phyloP scores from a whole-genome alignment of 352 stramenopile species.

The Thalassiosira allenii region DNA sequence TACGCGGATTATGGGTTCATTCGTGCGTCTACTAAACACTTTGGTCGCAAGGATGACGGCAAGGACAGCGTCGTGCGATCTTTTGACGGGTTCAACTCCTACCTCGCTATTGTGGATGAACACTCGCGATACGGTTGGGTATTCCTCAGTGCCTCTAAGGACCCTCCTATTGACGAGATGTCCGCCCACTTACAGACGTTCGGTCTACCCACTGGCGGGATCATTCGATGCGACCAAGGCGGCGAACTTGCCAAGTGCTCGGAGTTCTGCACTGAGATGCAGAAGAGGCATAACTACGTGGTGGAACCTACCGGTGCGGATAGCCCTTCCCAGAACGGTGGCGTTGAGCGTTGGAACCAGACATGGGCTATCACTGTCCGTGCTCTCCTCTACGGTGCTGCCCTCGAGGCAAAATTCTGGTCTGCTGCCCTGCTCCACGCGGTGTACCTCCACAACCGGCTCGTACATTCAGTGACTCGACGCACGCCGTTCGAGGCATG shows the following conservation, averaged over 20 bases:
- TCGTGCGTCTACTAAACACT: slow-evolving; percentile 9
- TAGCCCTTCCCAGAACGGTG: slow-evolving; percentile 28
- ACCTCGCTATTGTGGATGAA: slow-evolving; percentile 37
- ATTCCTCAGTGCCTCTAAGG: slow-evolving; percentile 30
- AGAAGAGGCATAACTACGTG: slow-evolving; percentile 21
- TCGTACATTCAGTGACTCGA: background rate
- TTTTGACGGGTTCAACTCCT: slow-evolving; percentile 31
- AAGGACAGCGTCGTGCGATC: slow-evolving; percentile 21
- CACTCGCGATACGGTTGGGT: slow-evolving; percentile 27
- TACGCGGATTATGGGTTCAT: slow-evolving; percentile 39
- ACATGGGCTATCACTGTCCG: slow-evolving; percentile 19
- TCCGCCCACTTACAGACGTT: slow-evolving; percentile 2
- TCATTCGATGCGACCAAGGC: slow-evolving; percentile 41
- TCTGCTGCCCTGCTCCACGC: slow-evolving; percentile 17
- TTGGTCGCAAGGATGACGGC: background rate
- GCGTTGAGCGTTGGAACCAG: slow-evolving; percentile 23
- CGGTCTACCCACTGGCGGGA: slow-evolving; percentile 8
- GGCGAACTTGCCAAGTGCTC: slow-evolving; percentile 30
- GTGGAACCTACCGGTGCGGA: slow-evolving; percentile 46
- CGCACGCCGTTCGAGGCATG: slow-evolving; percentile 49
- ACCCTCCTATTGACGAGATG: slow-evolving; percentile 25
- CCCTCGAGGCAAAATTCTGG: slow-evolving; percentile 25
- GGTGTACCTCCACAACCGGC: slow-evolving; percentile 34
- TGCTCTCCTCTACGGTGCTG: slow-evolving; percentile 34
- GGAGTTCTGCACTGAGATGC: slow-evolving; percentile 1